Evolutionary conservation across 2,329 filamentous ascomycete genomes (phyloP).

Genomic region (Fusarium tuaranense): DNA sequence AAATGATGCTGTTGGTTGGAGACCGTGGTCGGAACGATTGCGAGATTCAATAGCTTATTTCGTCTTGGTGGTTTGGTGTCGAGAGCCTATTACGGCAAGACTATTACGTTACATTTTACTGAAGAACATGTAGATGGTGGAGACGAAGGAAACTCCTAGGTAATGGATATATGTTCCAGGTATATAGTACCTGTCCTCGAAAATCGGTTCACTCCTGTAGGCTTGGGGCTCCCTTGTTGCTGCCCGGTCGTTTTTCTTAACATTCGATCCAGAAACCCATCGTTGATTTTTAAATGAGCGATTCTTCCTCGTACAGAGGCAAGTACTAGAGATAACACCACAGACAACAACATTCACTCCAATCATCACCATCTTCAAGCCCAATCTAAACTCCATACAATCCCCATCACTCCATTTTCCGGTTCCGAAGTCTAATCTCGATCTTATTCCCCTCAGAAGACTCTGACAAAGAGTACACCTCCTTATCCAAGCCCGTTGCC

Average conservation of each 20-base stretch:
- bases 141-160: neutral
- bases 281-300: neutral
- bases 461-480: neutral
- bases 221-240: neutral
- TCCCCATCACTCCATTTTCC: neutral
- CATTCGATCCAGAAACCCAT: neutral
- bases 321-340: neutral
- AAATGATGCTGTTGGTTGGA: neutral
- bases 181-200: neutral
- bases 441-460: neutral
- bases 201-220: too few species aligned
- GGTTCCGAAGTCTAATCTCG: neutral
- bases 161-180: neutral
- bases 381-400: neutral
- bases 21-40: neutral
- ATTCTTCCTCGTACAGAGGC: neutral
- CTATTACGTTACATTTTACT: neutral
- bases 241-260: neutral
- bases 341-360: neutral
- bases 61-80: neutral
- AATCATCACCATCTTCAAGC: neutral
- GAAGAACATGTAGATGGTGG: neutral
- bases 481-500: neutral
- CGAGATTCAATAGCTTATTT: constrained; percentile 2
- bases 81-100: neutral